Evolutionary conservation across 257 asterid genomes (phyloP), one percentile per base, ranked within the genome.

Genomic region (Striga asiatica): DNA sequence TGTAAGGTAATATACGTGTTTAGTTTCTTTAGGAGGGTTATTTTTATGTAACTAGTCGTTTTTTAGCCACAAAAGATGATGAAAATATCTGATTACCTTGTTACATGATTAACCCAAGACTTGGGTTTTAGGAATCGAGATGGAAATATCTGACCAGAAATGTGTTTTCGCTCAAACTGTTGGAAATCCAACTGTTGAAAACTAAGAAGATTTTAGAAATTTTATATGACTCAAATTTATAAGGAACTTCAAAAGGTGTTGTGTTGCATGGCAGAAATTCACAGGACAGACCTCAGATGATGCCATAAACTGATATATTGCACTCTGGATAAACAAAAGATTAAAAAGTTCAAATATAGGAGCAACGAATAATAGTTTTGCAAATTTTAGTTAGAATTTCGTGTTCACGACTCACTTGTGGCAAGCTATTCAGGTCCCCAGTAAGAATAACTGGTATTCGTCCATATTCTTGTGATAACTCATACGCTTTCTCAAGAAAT

Each of bases 351-450:
- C 42, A 57, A 38, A 67, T 61, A 63, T 57, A n/a, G n/a, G 35
- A 64, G 62, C 21, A 54, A 56, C 39, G 49, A 25, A 24, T 2
- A 1, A 42, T 50, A 32, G n/a, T 16, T 45, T 50, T 52, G 53
- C 58, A 6, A 29, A 31, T 34, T 64, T 6, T 56, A 29, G 50
- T 22, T 14, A 24, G 43, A 50, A 47, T 13, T 58, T 17, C 54
- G 31, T 54, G 49, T 28, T 3, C 28, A 34, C 13, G 58, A 56
- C 56, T 61, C 54, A 81, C 94, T 87, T 74, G 83, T 21, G 97
- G 97, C 63, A 81, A 64, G 66, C 88, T 79, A 72, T 89, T 89
- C 7, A 85, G 59, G 66, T 85, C 95, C 66, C 95, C 97, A 29
- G 78, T 66, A 46, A 85, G 57, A 53, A 85, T 76, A 22, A 81